phyloP scores from a whole-genome alignment of 2,329 filamentous ascomycete species.

The Diplodia intermedia region DNA sequence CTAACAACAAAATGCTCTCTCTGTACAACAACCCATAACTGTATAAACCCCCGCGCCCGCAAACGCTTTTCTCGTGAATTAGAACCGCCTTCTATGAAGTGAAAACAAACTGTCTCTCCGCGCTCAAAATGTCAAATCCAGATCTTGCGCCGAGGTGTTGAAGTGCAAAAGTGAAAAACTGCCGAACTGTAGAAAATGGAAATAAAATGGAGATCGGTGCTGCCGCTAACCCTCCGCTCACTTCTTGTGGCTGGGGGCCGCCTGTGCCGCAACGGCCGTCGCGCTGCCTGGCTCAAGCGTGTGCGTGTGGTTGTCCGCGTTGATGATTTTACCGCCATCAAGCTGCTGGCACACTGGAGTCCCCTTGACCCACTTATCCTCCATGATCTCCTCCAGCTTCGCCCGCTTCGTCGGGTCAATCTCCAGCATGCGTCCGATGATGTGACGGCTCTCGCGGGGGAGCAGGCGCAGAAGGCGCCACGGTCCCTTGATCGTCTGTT shows the following conservation, averaged over 20 bases:
- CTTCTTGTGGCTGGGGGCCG: slow-evolving; percentile 36
- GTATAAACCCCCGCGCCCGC: slow-evolving; percentile 6
- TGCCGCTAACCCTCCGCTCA: not conserved
- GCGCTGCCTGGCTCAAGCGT: slow-evolving; percentile 75
- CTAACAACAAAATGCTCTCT: slow-evolving; percentile 12
- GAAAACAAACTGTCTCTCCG: slow-evolving; percentile 11
- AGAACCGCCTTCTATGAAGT: slow-evolving; percentile 33
- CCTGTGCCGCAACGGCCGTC: slow-evolving; percentile 37
- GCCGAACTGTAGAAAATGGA: not conserved
- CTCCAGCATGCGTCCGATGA: slow-evolving; percentile 91
- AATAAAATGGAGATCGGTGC: not conserved
- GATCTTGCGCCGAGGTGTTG: slow-evolving; percentile 3
- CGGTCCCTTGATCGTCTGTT: slow-evolving; percentile 80
- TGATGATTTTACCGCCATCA: slow-evolving; percentile 73
- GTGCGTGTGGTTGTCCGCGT: slow-evolving; percentile 80
- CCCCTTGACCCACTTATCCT: slow-evolving; percentile 88
- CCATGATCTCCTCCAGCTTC: slow-evolving; percentile 82
- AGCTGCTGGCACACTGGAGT: slow-evolving; percentile 84
- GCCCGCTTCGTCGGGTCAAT: slow-evolving; percentile 84
- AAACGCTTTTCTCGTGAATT: slow-evolving; percentile 19
- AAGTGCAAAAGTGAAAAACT: slow-evolving; percentile 10
- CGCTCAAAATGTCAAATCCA: slow-evolving; percentile 17
- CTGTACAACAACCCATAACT: slow-evolving; percentile 25
- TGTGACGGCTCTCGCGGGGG: slow-evolving; percentile 86
- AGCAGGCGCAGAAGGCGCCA: slow-evolving; percentile 88